Base-by-base conservation (phyloP, 306 rosid genomes). In the Gillenia trifoliata region DNA sequence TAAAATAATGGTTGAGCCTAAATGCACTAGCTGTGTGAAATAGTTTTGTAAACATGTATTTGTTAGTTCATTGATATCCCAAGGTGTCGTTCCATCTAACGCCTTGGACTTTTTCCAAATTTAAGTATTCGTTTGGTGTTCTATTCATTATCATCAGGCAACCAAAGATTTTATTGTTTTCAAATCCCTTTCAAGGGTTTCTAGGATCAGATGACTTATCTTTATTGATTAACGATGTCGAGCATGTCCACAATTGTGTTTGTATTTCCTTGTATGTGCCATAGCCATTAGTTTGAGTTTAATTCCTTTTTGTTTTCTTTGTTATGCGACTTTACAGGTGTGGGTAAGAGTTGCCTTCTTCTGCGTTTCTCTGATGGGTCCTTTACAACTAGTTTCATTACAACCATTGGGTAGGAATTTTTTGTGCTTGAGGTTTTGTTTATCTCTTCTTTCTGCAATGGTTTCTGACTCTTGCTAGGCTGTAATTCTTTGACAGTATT, bases 291-390 rank as follows among this genome's bases (percentile, higher is more conserved):
- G 25, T 16, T 31, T 30, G 64, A 29, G 22, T 56, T 45, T 61
- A 31, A 47, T 29, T 54, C 23, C 60, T 17, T 54, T 28, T 41
- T 28, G 23, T 73, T 31, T 33, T 70, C 41, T 69, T 40, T 75
- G 25, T 74, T 41, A 20, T 74, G 34, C 28, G 71, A 71, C 74
- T 30, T 60, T 74, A 62, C 87, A 91, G 98, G 98, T 86, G 98
- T 93, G 76, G 97, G 98, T 82, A 93, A 93, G 81, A 93, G 98
- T 93, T 93, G 98, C 80, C 93, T 93, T 82, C 96, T 93, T 63
- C 73, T 93, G 91, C 98, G 97, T 78, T 93, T 93, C 87, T 93
- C 98, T 5, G 96, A 93, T 84, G 98, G 98, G 38, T 93, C 98
- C 40, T 93, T 93, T 74, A 91, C 98, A 23, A 93, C 98, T 36